Evolutionary conservation across 1,284 basidiomycete genomes (phyloP), one percentile per base, ranked within the genome.

Genomic region (Irpex sp.): DNA sequence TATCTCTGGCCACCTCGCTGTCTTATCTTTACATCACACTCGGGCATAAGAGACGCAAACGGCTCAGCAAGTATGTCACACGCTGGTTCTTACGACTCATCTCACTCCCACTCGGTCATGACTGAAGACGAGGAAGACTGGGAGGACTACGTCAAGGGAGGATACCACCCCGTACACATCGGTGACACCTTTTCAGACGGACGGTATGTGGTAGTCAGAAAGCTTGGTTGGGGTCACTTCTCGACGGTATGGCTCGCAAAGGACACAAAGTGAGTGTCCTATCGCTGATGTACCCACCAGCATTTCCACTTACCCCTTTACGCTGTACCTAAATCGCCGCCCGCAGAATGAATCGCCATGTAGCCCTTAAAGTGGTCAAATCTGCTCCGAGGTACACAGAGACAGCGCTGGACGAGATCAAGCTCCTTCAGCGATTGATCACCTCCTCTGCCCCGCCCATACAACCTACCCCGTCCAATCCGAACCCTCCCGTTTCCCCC

Each of bases 191-290:
- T 98, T 76, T 94, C 92, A 62, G 88, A 94, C 68, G 92, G 87
- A 7, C 81, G 97, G 56, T 99, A 99, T 76, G 76, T 88, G 69
- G 93, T 98, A 70, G 95, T 98, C 63, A 82, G 97, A 67, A 99
- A 99, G 78, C 88, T 99, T 11, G 97, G 97, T 38, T 99, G 97
- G 91, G 97, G 97, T 52, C 97, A 99, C 77, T 99, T 99, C 78
- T 93, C 91, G 1, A 96, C 94, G 0, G 94, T 97, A 8, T 97
- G 94, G 94, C 83, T 97, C 0, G 93, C 94, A 36, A 88, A 87
- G 71, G 94, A 97, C 75, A 84, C 83, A 74, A 91, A 88, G 94
- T 96, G 75, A 73, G 88, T 67, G 56, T 59, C 58, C 52, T 63
- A 47, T 61, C 26, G 17, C 63, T 65, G 62, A 65, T 62, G 64